Evolutionary conservation across 306 rosid species (phyloP).

Genomic region (Lablab purpureus): DNA sequence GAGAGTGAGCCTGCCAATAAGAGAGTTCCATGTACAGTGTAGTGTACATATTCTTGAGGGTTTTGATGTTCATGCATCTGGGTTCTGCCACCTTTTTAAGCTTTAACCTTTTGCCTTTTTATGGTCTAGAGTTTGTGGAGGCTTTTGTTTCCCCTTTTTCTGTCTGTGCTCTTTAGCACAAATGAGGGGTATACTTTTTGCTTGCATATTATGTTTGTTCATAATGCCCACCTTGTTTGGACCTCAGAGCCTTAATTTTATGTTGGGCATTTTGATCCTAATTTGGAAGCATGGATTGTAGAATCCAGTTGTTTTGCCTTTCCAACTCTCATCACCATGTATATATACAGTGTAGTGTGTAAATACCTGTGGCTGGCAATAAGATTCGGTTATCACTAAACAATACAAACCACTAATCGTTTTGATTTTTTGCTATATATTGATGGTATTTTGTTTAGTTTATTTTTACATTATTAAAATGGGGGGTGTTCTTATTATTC

Average conservation of each 20-base stretch:
- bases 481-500: background rate
- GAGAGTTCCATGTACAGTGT: slow-evolving; percentile 61
- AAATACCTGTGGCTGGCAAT: slow-evolving; percentile 37
- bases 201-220: slow-evolving; percentile 45
- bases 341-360: slow-evolving; percentile 36
- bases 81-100: slow-evolving; percentile 42
- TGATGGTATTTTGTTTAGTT: background rate
- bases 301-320: slow-evolving; percentile 28
- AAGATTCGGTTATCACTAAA: background rate
- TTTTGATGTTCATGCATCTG: slow-evolving; percentile 53
- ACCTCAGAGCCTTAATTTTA: slow-evolving; percentile 1
- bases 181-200: slow-evolving; percentile 45
- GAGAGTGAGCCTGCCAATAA: slow-evolving; percentile 42
- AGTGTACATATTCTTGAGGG: slow-evolving; percentile 62
- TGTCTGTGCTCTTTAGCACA: slow-evolving; percentile 43
- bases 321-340: slow-evolving; percentile 36
- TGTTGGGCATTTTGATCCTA: slow-evolving; percentile 39
- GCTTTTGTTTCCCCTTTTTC: slow-evolving; percentile 35
- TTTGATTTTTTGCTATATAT: slow-evolving; percentile 7
- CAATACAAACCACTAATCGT: background rate
- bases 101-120: slow-evolving; percentile 45
- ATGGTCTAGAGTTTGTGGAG: slow-evolving; percentile 46
- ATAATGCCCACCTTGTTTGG: slow-evolving; percentile 34
- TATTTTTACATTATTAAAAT: background rate
- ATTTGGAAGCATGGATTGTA: background rate